These are phyloP conservation scores for Lumnitzera littorea DNA, from an alignment of 345 rosid species.

Conservation along the genomic window DNA sequence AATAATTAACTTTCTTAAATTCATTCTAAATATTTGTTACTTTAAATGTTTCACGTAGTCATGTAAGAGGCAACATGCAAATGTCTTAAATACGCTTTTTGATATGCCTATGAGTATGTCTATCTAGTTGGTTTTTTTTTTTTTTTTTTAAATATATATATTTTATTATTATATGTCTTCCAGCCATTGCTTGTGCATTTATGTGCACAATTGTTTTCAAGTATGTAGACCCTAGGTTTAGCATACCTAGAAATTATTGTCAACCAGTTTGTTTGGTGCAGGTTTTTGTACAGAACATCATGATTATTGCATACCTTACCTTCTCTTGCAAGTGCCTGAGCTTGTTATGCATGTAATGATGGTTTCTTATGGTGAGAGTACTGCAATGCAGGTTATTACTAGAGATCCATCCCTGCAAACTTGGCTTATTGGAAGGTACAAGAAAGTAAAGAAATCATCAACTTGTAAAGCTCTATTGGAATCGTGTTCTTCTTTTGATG, in stretches of 20 bases:
- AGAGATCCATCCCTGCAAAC: conserved; percentile 49
- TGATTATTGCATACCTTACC: too few relatives aligned
- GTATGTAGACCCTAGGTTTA: not conserved
- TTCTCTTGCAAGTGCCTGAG: too few relatives aligned
- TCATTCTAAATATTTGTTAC: too few relatives aligned
- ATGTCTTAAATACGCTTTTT: not conserved
- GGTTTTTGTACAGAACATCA: too few relatives aligned
- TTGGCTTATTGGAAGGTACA: conserved; percentile 61
- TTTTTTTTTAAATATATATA: too few relatives aligned
- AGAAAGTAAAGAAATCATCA: conserved; percentile 40
- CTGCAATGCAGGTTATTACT: conserved; percentile 52
- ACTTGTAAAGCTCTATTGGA: conserved; percentile 41
- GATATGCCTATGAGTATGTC: not conserved
- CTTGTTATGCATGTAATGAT: not conserved
- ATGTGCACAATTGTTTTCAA: not conserved
- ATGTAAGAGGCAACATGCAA: too few relatives aligned
- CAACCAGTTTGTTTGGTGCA: too few relatives aligned
- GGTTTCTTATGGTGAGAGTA: conserved; percentile 3
- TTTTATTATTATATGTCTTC: not conserved
- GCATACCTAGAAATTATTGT: too few relatives aligned
- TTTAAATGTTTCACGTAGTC: too few relatives aligned
- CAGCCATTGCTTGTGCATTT: not conserved
- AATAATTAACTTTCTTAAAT: too few relatives aligned
- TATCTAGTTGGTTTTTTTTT: not conserved
- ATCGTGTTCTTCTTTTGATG: conserved; percentile 43